Evolutionary conservation across 1,284 basidiomycete genomes (phyloP), one percentile per base, ranked within the genome.

Genomic region (Coniferiporia weirii): DNA sequence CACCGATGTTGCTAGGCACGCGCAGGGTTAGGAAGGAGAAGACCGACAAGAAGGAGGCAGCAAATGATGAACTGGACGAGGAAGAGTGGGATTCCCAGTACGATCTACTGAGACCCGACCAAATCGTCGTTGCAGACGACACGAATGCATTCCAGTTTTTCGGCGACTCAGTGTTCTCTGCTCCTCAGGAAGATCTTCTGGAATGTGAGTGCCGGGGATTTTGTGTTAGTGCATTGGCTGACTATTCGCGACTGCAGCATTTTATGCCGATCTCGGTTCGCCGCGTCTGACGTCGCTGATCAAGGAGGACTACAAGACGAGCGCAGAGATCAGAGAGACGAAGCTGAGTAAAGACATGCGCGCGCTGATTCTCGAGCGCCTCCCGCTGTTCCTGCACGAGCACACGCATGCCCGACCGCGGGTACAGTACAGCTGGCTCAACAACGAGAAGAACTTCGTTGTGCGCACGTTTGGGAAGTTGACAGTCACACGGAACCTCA

Each of bases 341-440:
- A 80, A 76, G 62, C 70, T 72, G 35, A 80, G 84, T 0, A 66
- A 68, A 1, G 81, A 84, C 10, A 79, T 79, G 8, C 81, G 83
- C 6, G 66, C 75, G 1, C 76, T 93, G 36, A 84, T 96, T 1
- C 73, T 96, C n/a, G 91, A 98, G 72, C 80, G 96, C 27, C 77
- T 97, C 12, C 93, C 94, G 0, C 77, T 99, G 36, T 98, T 98
- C 76, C 76, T 98, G 7, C 90, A 97, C 56, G 95, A 97, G 66
- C 89, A 93, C 60, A 85, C 84, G 0, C 86, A 92, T 67, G 78
- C 84, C 2, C 79, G 80, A 36, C 85, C 88, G 1, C 80, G 82
- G 32, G 79, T 91, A 35, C 82, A 89, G 5, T 82, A 83, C 53
- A 83, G 83, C 15, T 93, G 89, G 89, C 75, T 98, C 45, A 85